A percentile compares a stretch with the other conserved stretches of the same genome.
Conservation (phyloP, 2,329 filamentous ascomycete species). For the Cladosporium sp. region DNA sequence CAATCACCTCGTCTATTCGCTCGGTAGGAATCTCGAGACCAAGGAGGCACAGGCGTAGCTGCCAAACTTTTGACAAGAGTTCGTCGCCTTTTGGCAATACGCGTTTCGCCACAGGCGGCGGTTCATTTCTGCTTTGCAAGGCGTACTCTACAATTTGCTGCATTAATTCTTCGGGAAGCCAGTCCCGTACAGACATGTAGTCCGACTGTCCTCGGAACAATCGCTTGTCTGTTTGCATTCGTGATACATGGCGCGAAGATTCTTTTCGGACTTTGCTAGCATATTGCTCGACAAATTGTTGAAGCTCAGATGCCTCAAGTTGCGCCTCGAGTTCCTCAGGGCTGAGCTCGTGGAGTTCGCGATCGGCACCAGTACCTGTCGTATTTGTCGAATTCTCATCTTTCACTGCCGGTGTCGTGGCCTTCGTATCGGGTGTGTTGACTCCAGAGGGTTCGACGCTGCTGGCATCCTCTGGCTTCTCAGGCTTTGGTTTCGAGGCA, state of each 20-base stretch:
- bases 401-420: constrained; percentile 1
- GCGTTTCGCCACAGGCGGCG: constrained; percentile 44
- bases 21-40: constrained; percentile 61
- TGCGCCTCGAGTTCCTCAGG: constrained; percentile 87
- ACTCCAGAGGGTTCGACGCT: constrained; percentile 23
- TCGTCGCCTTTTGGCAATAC: constrained; percentile 63
- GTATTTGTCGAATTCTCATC: neutral
- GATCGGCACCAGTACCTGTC: constrained; percentile 12
- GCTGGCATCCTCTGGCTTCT: constrained; percentile 24
- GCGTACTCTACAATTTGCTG: constrained; percentile 72
- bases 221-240: constrained; percentile 78
- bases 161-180: constrained; percentile 74
- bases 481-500: constrained; percentile 60
- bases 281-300: constrained; percentile 79
- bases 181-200: constrained; percentile 63
- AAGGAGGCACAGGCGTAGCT: constrained; percentile 65
- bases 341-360: constrained; percentile 52
- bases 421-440: constrained; percentile 22
- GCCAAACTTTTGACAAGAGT: constrained; percentile 74
- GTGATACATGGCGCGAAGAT: constrained; percentile 65
- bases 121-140: constrained; percentile 31
- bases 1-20: constrained; percentile 58
- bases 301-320: constrained; percentile 83
- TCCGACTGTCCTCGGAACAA: constrained; percentile 75
- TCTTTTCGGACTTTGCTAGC: constrained; percentile 73